Base-by-base conservation (phyloP, 225 moss, liverwort and hornwort species). In the Antitrichia curtipendula region DNA sequence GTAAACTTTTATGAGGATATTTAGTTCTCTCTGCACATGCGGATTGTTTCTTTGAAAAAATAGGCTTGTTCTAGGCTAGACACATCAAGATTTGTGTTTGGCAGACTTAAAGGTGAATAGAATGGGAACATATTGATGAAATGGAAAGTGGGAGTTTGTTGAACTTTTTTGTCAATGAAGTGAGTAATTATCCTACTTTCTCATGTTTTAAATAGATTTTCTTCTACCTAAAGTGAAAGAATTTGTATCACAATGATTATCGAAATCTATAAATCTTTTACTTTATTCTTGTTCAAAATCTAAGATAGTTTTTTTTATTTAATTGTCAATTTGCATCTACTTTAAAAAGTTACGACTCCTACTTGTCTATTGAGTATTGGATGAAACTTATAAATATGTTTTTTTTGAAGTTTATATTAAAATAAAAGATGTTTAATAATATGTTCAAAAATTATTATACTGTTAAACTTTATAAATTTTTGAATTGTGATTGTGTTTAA, bases 191-290 rank as follows among this genome's bases (percentile, higher is more conserved):
- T n/a, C 9, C 10, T 36, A 23, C 5, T 22, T 2, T 28, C 6
- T 79, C 11, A 1, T 59, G 4, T 29, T 4, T 8, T 41, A 59
- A 57, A 6, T 40, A 28, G 4, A 38, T 57, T n/a, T n/a, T 56
- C 18, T 38, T 19, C 5, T 38, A 40, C 13, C 1, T 58, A 2
- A 77, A 28, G 12, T 19, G 10, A 56, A 38, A 56, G 56, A 38
- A 38, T 54, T n/a, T 77, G n/a, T 54, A 54, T 15, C 2, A 0
- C 0, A 1, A 1, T 24, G 11, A 23, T n/a, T n/a, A 16, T n/a
- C 5, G 2, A 1, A 40, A 57, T 57, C 19, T 78, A 7, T 12
- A 12, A 19, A 10, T 28, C 2, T 40, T 40, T 56, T 78, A 27
- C 1, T 78, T 78, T 78, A 19, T 12, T 29, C 2, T 0, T 0